Base-by-base conservation (phyloP, 139 green algal genomes). In the Spirogloea muscicola region DNA sequence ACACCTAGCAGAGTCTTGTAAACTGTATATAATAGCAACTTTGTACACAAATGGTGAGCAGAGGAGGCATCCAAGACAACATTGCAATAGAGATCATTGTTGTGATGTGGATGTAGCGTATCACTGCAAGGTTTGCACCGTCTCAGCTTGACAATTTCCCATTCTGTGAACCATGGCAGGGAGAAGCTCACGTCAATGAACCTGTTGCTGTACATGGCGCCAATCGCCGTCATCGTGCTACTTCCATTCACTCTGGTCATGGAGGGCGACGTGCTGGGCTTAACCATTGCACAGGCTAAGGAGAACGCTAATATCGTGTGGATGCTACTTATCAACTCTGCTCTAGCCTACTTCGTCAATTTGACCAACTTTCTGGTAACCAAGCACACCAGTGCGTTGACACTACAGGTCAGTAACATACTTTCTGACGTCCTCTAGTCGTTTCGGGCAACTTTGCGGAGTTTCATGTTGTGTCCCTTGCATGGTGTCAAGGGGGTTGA, bases 351-450 rank as follows among this genome's bases (percentile, higher is more conserved):
- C 82, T 90, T 93, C 51, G 90, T 95, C 61, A 98, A 98, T 86
- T 86, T 98, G 18, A 93, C 88, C 41, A 97, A 98, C 86, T 97
- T 98, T 79, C 68, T 97, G 69, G 92, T 97, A 25, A 98, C 93
- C 21, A 94, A 93, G 77, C 87, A 93, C 85, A 97, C 93, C 3
- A 90, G 80, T 42, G 87, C 93, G 1, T 85, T 98, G 9, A 97
- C 93, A 5, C 84, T 97, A 33, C 92, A 97, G 86, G 92, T 96
- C 40, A 13, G 65, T 25, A n/a, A n/a, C n/a, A n/a, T n/a, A n/a
- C n/a, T n/a, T n/a, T n/a, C n/a, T n/a, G n/a, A n/a, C n/a, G n/a
- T n/a, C n/a, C n/a, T n/a, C n/a, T n/a, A n/a, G n/a, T n/a, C n/a
- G n/a, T n/a, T n/a, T n/a, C n/a, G n/a, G n/a, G n/a, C n/a, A n/a